A percentile compares a stretch with the other conserved stretches of the same genome.
Evolutionary conservation across 352 stramenopile species (phyloP).

Genomic region (Globisporangium lucens): DNA sequence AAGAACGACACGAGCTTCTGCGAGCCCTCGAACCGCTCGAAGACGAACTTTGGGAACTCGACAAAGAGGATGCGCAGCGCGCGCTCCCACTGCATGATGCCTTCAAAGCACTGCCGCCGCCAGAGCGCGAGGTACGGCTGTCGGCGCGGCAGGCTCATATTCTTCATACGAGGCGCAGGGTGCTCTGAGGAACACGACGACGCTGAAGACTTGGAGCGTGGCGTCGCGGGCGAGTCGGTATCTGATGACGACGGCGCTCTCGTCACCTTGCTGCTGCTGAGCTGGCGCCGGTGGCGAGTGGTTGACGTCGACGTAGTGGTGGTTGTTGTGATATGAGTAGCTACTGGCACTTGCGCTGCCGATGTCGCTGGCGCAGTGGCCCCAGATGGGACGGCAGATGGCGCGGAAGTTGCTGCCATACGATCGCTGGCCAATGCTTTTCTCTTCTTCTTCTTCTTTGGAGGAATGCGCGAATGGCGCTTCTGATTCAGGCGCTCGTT

Average conservation of each 20-base stretch:
- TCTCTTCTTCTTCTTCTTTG: not conserved
- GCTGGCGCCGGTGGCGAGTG: not conserved
- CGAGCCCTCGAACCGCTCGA: slow-evolving; percentile 41
- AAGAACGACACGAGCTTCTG: slow-evolving; percentile 75
- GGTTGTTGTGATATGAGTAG: not conserved
- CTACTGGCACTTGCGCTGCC: not conserved
- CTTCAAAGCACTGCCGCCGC: slow-evolving; percentile 60
- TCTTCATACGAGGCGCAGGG: slow-evolving; percentile 1
- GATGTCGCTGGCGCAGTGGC: not conserved
- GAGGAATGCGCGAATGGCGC: slow-evolving; percentile 2
- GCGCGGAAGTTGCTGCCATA: slow-evolving; percentile 7
- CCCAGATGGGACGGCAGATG: slow-evolving; percentile 2
- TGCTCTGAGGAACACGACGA: not conserved
- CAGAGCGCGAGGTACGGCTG: slow-evolving; percentile 30
- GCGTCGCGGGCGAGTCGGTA: not conserved
- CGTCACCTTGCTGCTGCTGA: not conserved
- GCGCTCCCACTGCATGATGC: slow-evolving; percentile 62
- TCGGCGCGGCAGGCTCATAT: slow-evolving; percentile 3
- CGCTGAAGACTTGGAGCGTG: not conserved
- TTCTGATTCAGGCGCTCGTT: slow-evolving; percentile 4
- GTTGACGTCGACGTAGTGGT: not conserved
- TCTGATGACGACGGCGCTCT: not conserved
- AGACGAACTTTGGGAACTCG: slow-evolving; percentile 44
- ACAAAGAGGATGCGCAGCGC: slow-evolving; percentile 62
- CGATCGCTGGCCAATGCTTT: not conserved